Evolutionary conservation across 352 stramenopile species (phyloP).

Genomic region (Halophytophthora batemanensis): DNA sequence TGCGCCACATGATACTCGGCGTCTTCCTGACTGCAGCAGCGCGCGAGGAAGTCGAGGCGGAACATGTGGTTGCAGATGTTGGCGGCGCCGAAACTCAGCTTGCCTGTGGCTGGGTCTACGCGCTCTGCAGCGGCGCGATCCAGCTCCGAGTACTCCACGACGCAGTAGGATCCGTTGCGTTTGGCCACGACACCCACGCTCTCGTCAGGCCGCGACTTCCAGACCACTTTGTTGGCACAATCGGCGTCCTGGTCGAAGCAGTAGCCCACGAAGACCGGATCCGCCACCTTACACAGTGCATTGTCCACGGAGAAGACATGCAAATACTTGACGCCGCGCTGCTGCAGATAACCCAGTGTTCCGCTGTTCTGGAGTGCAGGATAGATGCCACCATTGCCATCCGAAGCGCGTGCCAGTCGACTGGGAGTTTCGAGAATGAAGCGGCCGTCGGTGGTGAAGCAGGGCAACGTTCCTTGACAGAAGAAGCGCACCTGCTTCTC

Average conservation of each 20-base stretch:
- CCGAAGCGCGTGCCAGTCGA: constrained; percentile 89
- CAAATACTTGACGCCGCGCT: constrained; percentile 90
- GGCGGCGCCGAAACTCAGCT: constrained; percentile 92
- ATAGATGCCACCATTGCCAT: constrained; percentile 98
- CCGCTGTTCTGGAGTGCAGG: constrained; percentile 89
- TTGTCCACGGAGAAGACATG: constrained; percentile 99
- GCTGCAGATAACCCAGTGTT: constrained; percentile 83
- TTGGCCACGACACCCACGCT: constrained; percentile 91
- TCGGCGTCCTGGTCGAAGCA: constrained; percentile 92
- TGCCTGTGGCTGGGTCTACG: constrained; percentile 59
- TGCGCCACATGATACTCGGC: constrained; percentile 64
- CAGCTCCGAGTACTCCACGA: constrained; percentile 99
- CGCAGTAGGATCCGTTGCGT: constrained; percentile 76
- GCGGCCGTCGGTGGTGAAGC: constrained; percentile 93
- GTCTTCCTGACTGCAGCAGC: constrained; percentile 90
- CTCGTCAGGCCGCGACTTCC: constrained; percentile 91
- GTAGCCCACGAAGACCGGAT: constrained; percentile 96
- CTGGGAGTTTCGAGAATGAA: constrained; percentile 92
- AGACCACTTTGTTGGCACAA: constrained; percentile 97
- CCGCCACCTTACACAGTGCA: constrained; percentile 93
- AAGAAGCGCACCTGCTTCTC: constrained; percentile 94
- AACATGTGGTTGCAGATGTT: constrained; percentile 98
- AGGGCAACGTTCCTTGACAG: constrained; percentile 94
- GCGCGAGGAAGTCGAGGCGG: constrained; percentile 79
- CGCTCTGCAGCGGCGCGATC: constrained; percentile 62